Base-by-base conservation (phyloP, 2,329 filamentous ascomycete species). In the Nemania abortiva region DNA sequence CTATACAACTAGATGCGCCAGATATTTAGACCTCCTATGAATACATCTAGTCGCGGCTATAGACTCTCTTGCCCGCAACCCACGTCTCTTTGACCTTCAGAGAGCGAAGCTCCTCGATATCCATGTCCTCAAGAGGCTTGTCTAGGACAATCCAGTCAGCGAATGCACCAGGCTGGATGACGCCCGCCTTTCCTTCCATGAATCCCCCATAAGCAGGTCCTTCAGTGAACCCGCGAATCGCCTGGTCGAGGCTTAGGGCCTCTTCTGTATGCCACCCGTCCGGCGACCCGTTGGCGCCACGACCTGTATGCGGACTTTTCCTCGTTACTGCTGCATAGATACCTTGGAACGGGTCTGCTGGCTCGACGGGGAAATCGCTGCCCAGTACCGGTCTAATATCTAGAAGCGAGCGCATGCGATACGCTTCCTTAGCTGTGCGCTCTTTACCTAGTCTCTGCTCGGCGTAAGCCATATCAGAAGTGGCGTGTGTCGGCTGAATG, bases 91-190 rank as follows among this genome's bases (percentile, higher is more conserved):
- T 83, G 1, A 92, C 89, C 57, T 79, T 83, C 7, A 90, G 74
- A 4, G 79, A 80, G 27, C 88, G 84, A 63, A 92, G 73, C 13
- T 82, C 82, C 66, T 90, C 88, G 2, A 86, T 68, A 11, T 83
- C 81, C 37, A 87, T 77, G 0, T 74, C 80, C 63, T 87, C 85
- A 0, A 91, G 74, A 53, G 87, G 85, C 69, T 82, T 77, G 70
- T 92, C 89, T 13, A 92, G 78, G n/a, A 93, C 89, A 3, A 92
- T 83, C 90, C 90, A 92, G 77, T 92, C 91, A 0, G 90, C 91
- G 76, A 88, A 88, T 0, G 87, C 88, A 0, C 89, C 89, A n/a
- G 82, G 78, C 63, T 83, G 79, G 34, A 92, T 90, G 0, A 86
- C 81, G 0, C 90, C 90, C 1, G 88, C 87, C 71, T 83, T 84